Evolutionary conservation across 148 eudicot species (phyloP).

Genomic region (Mesembryanthemum crystallinum): DNA sequence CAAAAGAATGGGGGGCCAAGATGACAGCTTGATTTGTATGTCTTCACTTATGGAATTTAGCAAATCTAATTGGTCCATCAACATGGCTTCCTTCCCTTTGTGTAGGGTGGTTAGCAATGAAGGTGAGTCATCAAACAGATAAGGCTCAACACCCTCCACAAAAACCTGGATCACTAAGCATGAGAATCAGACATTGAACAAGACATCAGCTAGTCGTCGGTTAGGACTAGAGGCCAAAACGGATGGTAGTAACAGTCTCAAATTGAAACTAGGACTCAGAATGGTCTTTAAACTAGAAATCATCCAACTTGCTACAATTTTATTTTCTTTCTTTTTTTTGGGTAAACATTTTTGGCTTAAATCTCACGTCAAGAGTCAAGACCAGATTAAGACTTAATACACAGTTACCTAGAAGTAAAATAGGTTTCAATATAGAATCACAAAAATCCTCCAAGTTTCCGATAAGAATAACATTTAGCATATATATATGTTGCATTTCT

Average conservation of each 20-base stretch:
- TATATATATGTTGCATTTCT: background rate
- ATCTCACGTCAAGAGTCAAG: background rate
- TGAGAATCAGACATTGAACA: constrained; percentile 13
- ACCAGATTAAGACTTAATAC: background rate
- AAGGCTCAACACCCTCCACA: constrained; percentile 39
- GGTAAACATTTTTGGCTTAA: background rate
- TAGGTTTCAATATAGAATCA: background rate
- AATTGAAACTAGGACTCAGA: background rate
- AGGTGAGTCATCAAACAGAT: constrained; percentile 37
- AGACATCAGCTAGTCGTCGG: too few species aligned
- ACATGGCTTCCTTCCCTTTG: constrained; percentile 4
- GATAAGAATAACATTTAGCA: background rate
- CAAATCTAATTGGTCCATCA: constrained; percentile 17
- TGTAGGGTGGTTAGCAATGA: constrained; percentile 14
- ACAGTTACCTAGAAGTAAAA: background rate
- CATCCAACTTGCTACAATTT: background rate
- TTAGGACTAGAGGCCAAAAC: background rate
- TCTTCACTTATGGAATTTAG: background rate
- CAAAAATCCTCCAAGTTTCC: background rate
- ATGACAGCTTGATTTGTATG: constrained; percentile 24
- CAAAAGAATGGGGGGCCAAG: constrained; percentile 10
- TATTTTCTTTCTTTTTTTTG: background rate
- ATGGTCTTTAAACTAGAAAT: background rate
- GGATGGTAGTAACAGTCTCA: background rate
- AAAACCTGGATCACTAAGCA: background rate